A percentile compares a stretch with the other conserved stretches of the same genome.
These are phyloP conservation scores for Penicillium brasilianum DNA, from an alignment of 2,329 filamentous ascomycete species.

Conservation along the genomic window DNA sequence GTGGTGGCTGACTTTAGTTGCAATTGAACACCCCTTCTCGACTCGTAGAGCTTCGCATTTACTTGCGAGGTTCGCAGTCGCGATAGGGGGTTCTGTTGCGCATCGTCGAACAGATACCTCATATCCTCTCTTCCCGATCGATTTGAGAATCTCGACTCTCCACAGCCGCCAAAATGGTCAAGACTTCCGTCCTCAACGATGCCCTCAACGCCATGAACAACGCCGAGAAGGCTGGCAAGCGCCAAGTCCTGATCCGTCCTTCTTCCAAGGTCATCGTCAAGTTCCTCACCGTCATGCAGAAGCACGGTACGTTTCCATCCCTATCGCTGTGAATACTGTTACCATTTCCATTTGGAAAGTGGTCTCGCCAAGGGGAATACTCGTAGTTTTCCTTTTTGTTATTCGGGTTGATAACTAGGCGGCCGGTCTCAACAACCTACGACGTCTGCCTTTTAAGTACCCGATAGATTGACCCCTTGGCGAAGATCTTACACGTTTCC, in stretches of 20 bases:
- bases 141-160: conserved; percentile 58
- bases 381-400: conserved; percentile 22
- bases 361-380: not conserved
- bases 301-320: conserved; percentile 79
- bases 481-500: conserved; percentile 98
- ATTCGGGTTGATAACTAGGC: conserved; percentile 99
- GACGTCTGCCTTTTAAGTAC: conserved; percentile 99
- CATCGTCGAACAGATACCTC: conserved; percentile 41
- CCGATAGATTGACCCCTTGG: conserved; percentile 86
- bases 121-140: conserved; percentile 42
- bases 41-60: conserved; percentile 9
- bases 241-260: conserved; percentile 97
- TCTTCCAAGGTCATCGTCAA: conserved; percentile 99
- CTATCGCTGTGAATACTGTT: not conserved
- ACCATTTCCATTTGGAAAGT: not conserved
- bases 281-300: conserved; percentile 99
- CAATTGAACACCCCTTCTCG: conserved; percentile 17
- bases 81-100: conserved; percentile 20
- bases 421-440: conserved; percentile 82
- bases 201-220: conserved; percentile 99
- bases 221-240: conserved; percentile 99
- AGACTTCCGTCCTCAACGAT: conserved; percentile 99
- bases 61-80: conserved; percentile 6
- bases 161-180: conserved; percentile 86
- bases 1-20: conserved; percentile 63